phyloP scores from a whole-genome alignment of 2,329 filamentous ascomycete genomes.

The Aspergillus clavatus region DNA sequence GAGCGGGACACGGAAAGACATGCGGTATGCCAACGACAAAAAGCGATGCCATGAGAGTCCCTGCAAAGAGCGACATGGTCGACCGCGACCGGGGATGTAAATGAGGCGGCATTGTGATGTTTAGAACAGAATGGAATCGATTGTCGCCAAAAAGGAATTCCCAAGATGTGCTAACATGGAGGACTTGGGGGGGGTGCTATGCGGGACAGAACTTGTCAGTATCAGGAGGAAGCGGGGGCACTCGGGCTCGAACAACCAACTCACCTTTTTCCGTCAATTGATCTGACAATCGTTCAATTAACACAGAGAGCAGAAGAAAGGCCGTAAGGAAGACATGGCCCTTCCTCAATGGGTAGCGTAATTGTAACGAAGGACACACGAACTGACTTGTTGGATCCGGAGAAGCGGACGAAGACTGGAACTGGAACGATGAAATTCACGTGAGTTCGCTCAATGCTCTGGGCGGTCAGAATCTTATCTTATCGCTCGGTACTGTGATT shows the following conservation, averaged over 20 bases:
- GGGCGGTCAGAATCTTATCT: slow-evolving; percentile 38
- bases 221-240: background rate
- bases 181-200: background rate
- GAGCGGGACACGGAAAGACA: slow-evolving; percentile 83
- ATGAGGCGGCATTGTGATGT: slow-evolving; percentile 65
- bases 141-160: slow-evolving; percentile 1
- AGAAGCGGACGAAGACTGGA: slow-evolving; percentile 4
- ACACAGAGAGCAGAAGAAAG: background rate
- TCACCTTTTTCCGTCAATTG: slow-evolving; percentile 1
- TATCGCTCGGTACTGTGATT: slow-evolving; percentile 31
- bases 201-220: background rate
- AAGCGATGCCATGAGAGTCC: slow-evolving; percentile 85
- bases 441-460: slow-evolving; percentile 16
- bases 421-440: slow-evolving; percentile 13
- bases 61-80: slow-evolving; percentile 90
- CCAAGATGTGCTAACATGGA: slow-evolving; percentile 9
- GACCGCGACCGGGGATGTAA: slow-evolving; percentile 90
- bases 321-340: slow-evolving; percentile 2
- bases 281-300: background rate
- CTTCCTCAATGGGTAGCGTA: slow-evolving; percentile 2
- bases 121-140: slow-evolving; percentile 1
- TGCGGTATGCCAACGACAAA: slow-evolving; percentile 89
- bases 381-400: background rate
- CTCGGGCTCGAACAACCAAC: background rate
- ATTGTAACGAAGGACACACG: background rate